Base-by-base conservation (phyloP, 2,329 filamentous ascomycete genomes). In the Apiospora malaysiana region DNA sequence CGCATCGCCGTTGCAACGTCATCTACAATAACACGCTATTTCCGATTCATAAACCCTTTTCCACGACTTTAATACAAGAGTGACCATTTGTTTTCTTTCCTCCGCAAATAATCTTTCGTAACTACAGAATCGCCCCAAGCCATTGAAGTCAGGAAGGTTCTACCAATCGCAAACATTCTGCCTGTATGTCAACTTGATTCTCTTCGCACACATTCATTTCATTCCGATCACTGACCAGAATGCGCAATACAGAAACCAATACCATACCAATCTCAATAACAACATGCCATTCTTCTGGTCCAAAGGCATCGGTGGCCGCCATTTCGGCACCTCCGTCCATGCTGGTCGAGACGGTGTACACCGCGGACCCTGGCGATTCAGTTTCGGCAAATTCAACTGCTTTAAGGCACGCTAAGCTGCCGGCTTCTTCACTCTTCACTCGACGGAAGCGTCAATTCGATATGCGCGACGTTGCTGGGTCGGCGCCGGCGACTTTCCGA, bases 291-390 rank as follows among this genome's bases (percentile, higher is more conserved):
- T 88, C 70, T 85, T 84, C 78, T 87, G 83, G 76, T 79, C 79
- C 69, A 87, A 85, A 74, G 77, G 78, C 68, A 69, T 88, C 73
- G 86, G 86, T 73, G 82, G 83, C 69, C 82, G 83, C 45, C 85
- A 85, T 75, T 83, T 87, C 73, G 86, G 86, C 73, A 87, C 86
- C 45, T 86, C 80, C 76, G 79, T 88, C 69, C 80, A 81, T 45
- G 84, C 83, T 25, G 81, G 84, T 76, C 81, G 81, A 14, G 78
- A 85, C 73, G 86, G 86, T 65, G 78, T 87, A 9, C 84, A 81
- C 68, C 82, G 84, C 14, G 86, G 86, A 2, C 85, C 85, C 3
- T 88, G 85, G 84, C 81, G 86, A 59, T 84, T 88, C 76, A 84
- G 83, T 68, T 79, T 86, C 56, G 84, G 85, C 72, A 82, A 80